These are phyloP conservation scores for Eutrema salsugineum DNA, from an alignment of 441 rosid species.

Conservation along the genomic window DNA sequence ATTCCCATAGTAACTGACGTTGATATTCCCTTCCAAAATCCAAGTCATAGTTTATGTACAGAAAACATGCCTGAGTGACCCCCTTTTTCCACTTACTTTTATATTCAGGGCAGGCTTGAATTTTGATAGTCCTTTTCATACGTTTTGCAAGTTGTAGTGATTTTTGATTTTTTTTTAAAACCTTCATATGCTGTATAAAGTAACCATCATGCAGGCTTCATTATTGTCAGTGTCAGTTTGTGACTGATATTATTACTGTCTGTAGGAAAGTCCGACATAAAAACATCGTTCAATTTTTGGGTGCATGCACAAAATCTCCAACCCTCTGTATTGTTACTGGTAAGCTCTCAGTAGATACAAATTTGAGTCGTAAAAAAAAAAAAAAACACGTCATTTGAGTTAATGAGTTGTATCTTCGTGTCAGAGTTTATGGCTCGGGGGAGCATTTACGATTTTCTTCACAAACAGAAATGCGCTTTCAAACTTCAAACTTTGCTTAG, in stretches of 20 bases:
- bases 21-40: neutral
- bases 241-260: neutral
- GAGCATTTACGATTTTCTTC: conserved; percentile 81
- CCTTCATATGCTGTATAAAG: neutral
- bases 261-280: conserved; percentile 86
- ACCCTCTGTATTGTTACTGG: conserved; percentile 84
- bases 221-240: neutral
- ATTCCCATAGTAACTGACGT: neutral
- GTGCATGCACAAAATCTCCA: conserved; percentile 80
- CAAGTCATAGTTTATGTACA: neutral
- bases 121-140: neutral
- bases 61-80: neutral
- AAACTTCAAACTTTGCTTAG: conserved; percentile 69
- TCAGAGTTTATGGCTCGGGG: conserved; percentile 71
- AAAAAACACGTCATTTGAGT: conserved; percentile 11
- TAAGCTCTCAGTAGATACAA: conserved; percentile 34
- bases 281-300: conserved; percentile 88
- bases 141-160: neutral
- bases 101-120: neutral
- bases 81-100: neutral
- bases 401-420: conserved; percentile 18
- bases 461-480: conserved; percentile 70
- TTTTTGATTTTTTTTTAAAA: neutral
- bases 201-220: conserved; percentile 12
- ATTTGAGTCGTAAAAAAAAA: conserved; percentile 22